Evolutionary conservation across 2,329 filamentous ascomycete species (phyloP).

Genomic region (Ustulina deusta): DNA sequence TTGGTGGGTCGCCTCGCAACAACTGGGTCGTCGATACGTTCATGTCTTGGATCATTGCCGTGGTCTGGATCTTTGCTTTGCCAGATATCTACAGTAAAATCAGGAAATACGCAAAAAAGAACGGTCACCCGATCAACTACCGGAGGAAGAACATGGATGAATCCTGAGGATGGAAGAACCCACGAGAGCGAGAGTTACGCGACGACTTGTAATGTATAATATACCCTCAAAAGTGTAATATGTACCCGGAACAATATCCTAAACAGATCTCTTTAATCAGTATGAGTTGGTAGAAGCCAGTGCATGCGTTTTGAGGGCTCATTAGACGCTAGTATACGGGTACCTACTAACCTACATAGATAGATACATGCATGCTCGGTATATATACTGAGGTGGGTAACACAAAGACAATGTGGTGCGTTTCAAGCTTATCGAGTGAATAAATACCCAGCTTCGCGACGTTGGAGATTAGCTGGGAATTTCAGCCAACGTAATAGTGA

Average conservation of each 20-base stretch:
- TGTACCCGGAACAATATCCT: neutral
- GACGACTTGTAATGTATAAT: slow-evolving; percentile 29
- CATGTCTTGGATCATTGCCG: slow-evolving; percentile 63
- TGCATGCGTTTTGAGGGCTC: neutral
- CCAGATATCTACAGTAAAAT: slow-evolving; percentile 70
- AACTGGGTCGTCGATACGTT: slow-evolving; percentile 71
- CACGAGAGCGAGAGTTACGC: neutral
- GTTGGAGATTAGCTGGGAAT: neutral
- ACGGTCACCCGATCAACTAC: slow-evolving; percentile 69
- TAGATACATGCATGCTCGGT: neutral
- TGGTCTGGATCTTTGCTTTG: slow-evolving; percentile 70
- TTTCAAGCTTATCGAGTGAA: slow-evolving; percentile 5
- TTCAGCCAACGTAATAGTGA: too few relatives aligned
- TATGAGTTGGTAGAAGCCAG: neutral
- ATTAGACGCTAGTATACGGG: neutral
- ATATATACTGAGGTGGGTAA: neutral
- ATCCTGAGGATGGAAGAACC: slow-evolving; percentile 41
- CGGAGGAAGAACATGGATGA: slow-evolving; percentile 49
- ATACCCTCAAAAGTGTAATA: neutral
- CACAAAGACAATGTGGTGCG: slow-evolving; percentile 6
- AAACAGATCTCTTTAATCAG: neutral
- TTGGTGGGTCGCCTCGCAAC: slow-evolving; percentile 69
- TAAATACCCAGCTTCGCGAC: neutral
- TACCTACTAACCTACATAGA: too few relatives aligned
- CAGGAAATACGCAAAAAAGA: slow-evolving; percentile 64